Conservation (phyloP, 805 yeast genomes). For the Candida schatavii region DNA sequence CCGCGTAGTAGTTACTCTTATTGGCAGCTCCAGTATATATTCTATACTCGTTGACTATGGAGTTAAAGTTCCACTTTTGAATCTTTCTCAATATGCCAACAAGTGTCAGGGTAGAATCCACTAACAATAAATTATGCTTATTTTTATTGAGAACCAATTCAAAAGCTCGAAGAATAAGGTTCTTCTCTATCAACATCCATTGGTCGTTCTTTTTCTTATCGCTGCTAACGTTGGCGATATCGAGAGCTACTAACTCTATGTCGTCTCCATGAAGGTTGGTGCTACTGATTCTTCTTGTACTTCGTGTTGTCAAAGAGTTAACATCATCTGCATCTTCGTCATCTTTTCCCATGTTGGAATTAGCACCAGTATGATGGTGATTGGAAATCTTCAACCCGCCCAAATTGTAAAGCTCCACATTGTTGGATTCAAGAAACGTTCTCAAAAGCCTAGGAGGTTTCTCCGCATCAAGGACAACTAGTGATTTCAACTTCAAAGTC, state of each 20-base stretch:
- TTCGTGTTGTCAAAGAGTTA: constrained; percentile 3
- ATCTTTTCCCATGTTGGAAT: constrained; percentile 13
- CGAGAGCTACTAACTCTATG: constrained; percentile 23
- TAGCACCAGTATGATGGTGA: constrained; percentile 27
- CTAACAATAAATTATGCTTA: constrained; percentile 66
- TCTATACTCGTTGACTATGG: constrained; percentile 82
- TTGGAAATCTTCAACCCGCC: constrained; percentile 42
- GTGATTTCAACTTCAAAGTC: constrained; percentile 64
- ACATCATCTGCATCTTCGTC: constrained; percentile 14
- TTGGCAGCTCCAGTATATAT: constrained; percentile 62
- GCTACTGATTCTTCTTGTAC: constrained; percentile 4
- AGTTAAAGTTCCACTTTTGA: constrained; percentile 85
- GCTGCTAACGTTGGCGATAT: not conserved
- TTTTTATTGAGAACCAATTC: constrained; percentile 59
- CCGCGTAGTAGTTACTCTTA: constrained; percentile 74
- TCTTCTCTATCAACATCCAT: constrained; percentile 75
- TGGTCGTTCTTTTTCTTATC: constrained; percentile 43
- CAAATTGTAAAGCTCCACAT: constrained; percentile 49
- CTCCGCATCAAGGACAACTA: constrained; percentile 80
- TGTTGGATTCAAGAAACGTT: constrained; percentile 57
- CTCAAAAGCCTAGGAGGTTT: constrained; percentile 72
- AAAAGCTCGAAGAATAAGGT: constrained; percentile 62
- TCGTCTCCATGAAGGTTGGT: constrained; percentile 2
- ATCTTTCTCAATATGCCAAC: constrained; percentile 79
- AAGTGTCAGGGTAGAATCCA: constrained; percentile 78